Evolutionary conservation across 495 filamentous ascomycete genomes (phyloP).

Genomic region (Glutinoglossum americanum): DNA sequence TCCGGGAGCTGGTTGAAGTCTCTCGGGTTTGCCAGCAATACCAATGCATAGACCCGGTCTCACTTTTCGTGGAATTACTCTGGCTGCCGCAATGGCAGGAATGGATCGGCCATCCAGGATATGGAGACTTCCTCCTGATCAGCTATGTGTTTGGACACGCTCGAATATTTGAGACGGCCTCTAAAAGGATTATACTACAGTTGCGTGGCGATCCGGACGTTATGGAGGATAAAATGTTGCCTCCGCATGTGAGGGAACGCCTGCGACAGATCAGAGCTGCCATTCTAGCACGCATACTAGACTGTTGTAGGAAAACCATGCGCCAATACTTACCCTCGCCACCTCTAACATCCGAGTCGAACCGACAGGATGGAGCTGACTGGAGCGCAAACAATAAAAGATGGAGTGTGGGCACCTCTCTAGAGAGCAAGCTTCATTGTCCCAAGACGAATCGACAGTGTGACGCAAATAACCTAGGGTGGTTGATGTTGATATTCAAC

Average conservation of each 20-base stretch:
- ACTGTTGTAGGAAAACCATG: not conserved
- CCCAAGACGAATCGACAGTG: conserved; percentile 17
- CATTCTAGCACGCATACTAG: not conserved
- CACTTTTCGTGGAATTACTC: conserved; percentile 18
- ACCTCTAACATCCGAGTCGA: not conserved
- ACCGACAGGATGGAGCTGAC: not conserved
- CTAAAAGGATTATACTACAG: conserved; percentile 19
- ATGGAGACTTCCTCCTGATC: conserved; percentile 18
- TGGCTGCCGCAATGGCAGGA: conserved; percentile 23
- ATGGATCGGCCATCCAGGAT: conserved; percentile 14
- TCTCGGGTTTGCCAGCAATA: conserved; percentile 19
- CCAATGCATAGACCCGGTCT: conserved; percentile 19
- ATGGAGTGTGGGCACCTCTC: not conserved
- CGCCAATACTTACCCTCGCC: not conserved
- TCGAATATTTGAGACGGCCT: conserved; percentile 17
- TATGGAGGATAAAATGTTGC: conserved; percentile 9
- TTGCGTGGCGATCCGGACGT: conserved; percentile 10
- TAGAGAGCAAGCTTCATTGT: conserved; percentile 13
- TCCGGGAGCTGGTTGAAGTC: conserved; percentile 21
- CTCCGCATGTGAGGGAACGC: not conserved
- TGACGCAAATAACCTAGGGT: conserved; percentile 23
- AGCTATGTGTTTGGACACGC: conserved; percentile 21
- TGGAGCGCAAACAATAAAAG: conserved; percentile 1
- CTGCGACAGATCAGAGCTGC: not conserved
- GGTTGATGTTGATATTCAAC: conserved; percentile 20